Conservation (phyloP, 164 flowering plant species). For the Aristolochia californica region DNA sequence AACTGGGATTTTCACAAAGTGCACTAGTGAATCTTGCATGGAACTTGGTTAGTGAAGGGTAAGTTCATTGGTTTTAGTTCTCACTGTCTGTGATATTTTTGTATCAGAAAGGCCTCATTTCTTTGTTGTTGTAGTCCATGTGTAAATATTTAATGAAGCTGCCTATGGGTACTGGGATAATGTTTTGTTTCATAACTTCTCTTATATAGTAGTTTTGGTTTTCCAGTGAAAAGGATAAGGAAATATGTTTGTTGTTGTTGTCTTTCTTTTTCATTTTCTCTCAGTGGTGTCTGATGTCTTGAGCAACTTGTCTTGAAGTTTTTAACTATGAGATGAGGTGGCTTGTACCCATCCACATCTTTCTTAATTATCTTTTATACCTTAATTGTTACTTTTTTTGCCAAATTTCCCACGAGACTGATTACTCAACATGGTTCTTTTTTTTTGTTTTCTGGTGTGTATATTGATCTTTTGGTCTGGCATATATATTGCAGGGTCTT, state of each 20-base stretch:
- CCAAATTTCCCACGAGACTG: too few relatives aligned
- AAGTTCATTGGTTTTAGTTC: conserved; percentile 6
- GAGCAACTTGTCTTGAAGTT: too few relatives aligned
- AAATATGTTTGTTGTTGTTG: too few relatives aligned
- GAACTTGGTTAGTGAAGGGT: conserved; percentile 91
- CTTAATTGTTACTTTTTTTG: too few relatives aligned
- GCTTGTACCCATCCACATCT: too few relatives aligned
- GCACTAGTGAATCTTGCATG: conserved; percentile 69
- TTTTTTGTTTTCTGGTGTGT: conserved; percentile 18
- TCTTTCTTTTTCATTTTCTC: too few relatives aligned
- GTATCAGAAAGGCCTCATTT: background rate
- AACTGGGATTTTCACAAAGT: conserved; percentile 76
- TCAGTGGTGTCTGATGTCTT: too few relatives aligned
- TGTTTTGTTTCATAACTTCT: background rate
- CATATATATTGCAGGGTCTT: conserved; percentile 74
- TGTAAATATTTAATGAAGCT: background rate
- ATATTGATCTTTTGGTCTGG: conserved; percentile 71
- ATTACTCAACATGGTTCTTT: conserved; percentile 3
- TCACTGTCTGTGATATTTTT: background rate
- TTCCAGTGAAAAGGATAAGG: too few relatives aligned
- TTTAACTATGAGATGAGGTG: too few relatives aligned
- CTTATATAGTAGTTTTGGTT: too few relatives aligned
- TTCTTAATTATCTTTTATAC: too few relatives aligned
- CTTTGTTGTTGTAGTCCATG: background rate
- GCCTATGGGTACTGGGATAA: background rate